Conservation (phyloP, 768 basidiomycete genomes). For the Rhodotorula toruloides region DNA sequence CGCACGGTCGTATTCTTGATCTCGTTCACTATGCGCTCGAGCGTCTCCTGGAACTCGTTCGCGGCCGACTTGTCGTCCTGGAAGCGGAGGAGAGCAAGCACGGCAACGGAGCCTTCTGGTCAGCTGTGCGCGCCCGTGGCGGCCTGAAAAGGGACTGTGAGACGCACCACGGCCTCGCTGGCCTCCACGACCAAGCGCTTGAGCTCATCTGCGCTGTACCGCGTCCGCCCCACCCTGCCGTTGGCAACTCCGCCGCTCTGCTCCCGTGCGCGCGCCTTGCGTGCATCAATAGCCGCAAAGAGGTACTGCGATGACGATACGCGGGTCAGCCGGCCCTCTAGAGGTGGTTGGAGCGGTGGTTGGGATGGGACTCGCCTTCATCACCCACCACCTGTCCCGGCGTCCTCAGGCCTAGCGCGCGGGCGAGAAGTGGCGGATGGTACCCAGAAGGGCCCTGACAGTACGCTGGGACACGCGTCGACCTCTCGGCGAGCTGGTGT, state of each 20-base stretch:
- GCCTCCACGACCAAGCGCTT: conserved; percentile 34
- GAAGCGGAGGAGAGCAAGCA: background rate
- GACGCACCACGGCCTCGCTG: conserved; percentile 32
- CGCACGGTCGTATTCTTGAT: conserved; percentile 59
- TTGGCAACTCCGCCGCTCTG: background rate
- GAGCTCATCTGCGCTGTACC: conserved; percentile 25
- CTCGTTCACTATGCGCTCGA: conserved; percentile 82
- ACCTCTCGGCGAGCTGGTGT: too few relatives aligned
- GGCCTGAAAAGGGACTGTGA: background rate
- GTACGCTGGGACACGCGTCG: too few relatives aligned
- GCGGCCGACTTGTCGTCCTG: conserved; percentile 57
- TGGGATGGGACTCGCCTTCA: conserved; percentile 21
- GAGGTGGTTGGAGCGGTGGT: background rate
- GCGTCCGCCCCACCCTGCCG: background rate
- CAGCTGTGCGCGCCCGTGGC: background rate
- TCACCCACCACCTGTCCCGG: background rate
- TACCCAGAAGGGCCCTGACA: too few relatives aligned
- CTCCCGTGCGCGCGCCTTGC: conserved; percentile 16
- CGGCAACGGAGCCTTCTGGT: background rate
- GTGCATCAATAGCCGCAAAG: conserved; percentile 37
- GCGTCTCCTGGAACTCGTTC: conserved; percentile 87
- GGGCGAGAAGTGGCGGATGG: too few relatives aligned
- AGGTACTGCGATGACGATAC: conserved; percentile 15
- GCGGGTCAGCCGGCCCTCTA: background rate
- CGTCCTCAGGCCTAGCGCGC: background rate